These are phyloP conservation scores for Globisporangium okanoganense DNA, from an alignment of 352 stramenopile species.

Conservation along the genomic window DNA sequence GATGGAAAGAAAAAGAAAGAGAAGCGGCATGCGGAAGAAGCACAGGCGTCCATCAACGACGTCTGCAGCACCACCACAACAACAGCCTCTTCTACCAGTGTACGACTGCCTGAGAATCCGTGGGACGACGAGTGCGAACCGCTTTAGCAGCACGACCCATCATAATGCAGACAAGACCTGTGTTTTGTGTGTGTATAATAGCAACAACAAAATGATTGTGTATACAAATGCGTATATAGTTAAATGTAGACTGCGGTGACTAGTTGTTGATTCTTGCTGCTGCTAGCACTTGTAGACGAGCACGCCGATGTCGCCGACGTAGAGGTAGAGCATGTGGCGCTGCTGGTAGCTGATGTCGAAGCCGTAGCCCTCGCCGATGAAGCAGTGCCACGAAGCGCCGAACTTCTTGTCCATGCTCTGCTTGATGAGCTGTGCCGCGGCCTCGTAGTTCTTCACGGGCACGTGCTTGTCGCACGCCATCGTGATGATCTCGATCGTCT, in stretches of 20 bases:
- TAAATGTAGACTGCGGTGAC: too few relatives aligned
- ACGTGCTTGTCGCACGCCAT: slow-evolving; percentile 96
- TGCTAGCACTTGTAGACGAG: slow-evolving; percentile 94
- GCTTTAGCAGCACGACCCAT: not conserved
- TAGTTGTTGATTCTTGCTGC: too few relatives aligned
- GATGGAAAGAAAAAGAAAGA: not conserved
- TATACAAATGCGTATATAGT: too few relatives aligned
- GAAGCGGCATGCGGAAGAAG: not conserved
- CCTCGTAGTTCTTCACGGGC: slow-evolving; percentile 93
- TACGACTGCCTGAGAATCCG: not conserved
- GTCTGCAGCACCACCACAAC: not conserved
- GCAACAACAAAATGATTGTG: too few relatives aligned
- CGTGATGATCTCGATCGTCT: slow-evolving; percentile 95
- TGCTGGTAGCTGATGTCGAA: slow-evolving; percentile 97
- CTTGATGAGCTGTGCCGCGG: slow-evolving; percentile 91
- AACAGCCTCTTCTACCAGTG: not conserved
- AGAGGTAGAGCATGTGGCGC: slow-evolving; percentile 94
- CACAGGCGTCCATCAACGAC: not conserved
- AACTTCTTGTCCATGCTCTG: slow-evolving; percentile 98
- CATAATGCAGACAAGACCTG: too few relatives aligned
- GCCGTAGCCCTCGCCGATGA: slow-evolving; percentile 95
- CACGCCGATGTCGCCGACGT: slow-evolving; percentile 92
- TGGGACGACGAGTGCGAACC: not conserved
- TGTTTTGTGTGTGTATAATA: not conserved
- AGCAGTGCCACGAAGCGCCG: slow-evolving; percentile 94